Evolutionary conservation across 768 basidiomycete species (phyloP).

Genomic region (Calocybe cyanea): DNA sequence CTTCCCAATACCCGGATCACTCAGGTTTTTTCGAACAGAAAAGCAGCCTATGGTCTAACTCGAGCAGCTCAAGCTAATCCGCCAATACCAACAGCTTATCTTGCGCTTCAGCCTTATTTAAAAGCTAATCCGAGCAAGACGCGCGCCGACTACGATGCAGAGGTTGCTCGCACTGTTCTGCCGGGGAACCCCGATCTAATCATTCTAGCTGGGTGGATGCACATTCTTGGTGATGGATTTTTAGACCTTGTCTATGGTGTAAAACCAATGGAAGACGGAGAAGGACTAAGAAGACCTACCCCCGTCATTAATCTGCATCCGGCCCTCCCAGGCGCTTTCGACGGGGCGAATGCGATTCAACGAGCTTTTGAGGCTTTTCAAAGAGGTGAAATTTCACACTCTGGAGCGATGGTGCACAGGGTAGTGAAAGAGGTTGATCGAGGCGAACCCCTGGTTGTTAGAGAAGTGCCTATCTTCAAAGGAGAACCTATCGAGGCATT

Average conservation of each 20-base stretch:
- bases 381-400: conserved; percentile 69
- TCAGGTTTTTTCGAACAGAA: conserved; percentile 89
- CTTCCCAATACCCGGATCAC: conserved; percentile 69
- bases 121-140: conserved; percentile 70
- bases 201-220: conserved; percentile 99
- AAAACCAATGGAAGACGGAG: conserved; percentile 29
- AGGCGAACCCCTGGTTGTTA: conserved; percentile 82
- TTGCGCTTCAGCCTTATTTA: conserved; percentile 82
- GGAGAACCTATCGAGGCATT: conserved; percentile 73
- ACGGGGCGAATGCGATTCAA: conserved; percentile 89
- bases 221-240: conserved; percentile 83
- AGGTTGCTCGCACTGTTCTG: conserved; percentile 69
- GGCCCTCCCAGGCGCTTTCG: conserved; percentile 93
- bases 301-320: conserved; percentile 97
- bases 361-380: conserved; percentile 88
- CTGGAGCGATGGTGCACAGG: conserved; percentile 91
- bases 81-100: conserved; percentile 77
- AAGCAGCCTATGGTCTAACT: conserved; percentile 83
- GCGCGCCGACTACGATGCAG: conserved; percentile 80
- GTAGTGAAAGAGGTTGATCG: conserved; percentile 93
- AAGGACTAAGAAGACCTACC: conserved; percentile 35
- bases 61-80: conserved; percentile 72
- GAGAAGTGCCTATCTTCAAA: conserved; percentile 66
- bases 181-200: conserved; percentile 72
- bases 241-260: conserved; percentile 59